phyloP scores from a whole-genome alignment of 2,329 filamentous ascomycete species.

The Cordyceps pruinosa region DNA sequence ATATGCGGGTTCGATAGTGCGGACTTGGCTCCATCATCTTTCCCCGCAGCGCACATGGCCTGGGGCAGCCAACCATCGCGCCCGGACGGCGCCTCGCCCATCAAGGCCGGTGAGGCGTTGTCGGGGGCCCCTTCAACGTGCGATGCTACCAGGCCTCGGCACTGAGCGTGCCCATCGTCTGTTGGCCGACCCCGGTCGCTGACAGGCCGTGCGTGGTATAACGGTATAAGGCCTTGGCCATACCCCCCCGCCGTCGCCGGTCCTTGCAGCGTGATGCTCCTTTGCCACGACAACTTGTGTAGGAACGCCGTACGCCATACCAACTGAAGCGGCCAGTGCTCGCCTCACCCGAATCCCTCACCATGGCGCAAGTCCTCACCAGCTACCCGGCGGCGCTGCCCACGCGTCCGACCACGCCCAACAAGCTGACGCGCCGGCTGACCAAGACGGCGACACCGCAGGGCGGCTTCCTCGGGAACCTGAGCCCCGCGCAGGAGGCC shows the following conservation, averaged over 20 bases:
- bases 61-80: conserved; percentile 1
- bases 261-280: neutral
- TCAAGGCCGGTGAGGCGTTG: neutral
- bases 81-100: neutral
- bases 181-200: neutral
- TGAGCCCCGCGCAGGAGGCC: conserved; percentile 72
- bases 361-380: conserved; percentile 4
- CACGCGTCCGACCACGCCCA: neutral
- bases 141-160: conserved; percentile 9
- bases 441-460: conserved; percentile 33
- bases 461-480: conserved; percentile 69
- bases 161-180: neutral
- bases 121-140: neutral
- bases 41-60: conserved; percentile 8
- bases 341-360: neutral
- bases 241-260: neutral
- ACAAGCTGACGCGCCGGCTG: neutral
- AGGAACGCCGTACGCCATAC: neutral
- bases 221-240: conserved; percentile 8
- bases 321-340: neutral
- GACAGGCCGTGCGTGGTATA: neutral
- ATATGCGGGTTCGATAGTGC: neutral
- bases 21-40: neutral
- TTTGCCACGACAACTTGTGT: neutral
- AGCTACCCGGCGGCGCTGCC: conserved; percentile 1